Percentiles rank a stretch among this genome's conserved stretches.
Conservation (phyloP, 345 rosid species). For the Gossypium thurberi region DNA sequence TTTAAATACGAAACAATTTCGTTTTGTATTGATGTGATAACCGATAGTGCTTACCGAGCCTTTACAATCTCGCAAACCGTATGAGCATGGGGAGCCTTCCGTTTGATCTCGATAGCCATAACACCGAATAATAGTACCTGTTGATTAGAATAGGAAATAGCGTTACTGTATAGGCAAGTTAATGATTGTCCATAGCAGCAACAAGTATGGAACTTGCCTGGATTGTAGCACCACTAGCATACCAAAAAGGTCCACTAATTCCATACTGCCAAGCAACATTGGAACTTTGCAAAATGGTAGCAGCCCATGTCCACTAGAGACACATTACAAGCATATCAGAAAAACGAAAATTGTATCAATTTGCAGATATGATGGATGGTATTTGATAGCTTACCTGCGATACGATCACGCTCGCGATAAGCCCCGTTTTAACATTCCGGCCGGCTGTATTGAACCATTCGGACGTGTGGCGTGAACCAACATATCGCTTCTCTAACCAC, state of each 20-base stretch:
- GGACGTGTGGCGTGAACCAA: constrained; percentile 77
- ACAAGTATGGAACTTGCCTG: constrained; percentile 43
- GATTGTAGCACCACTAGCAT: constrained; percentile 90
- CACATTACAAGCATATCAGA: constrained; percentile 2
- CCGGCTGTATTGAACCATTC: constrained; percentile 99
- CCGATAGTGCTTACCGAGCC: not conserved
- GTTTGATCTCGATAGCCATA: constrained; percentile 92
- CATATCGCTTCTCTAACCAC: constrained; percentile 66
- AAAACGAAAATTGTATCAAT: not conserved
- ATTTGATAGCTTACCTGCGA: constrained; percentile 46
- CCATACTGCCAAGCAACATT: constrained; percentile 96
- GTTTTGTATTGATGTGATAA: not conserved
- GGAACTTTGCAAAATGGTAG: constrained; percentile 93
- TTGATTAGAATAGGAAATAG: not conserved
- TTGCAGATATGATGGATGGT: not conserved
- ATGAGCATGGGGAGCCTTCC: constrained; percentile 94
- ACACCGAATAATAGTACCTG: constrained; percentile 87
- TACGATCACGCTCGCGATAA: constrained; percentile 88
- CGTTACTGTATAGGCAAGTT: not conserved
- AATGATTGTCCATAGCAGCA: not conserved
- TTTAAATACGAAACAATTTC: not conserved
- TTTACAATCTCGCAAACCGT: constrained; percentile 25
- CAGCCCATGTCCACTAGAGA: constrained; percentile 94
- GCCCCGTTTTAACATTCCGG: constrained; percentile 90
- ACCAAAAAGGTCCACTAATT: constrained; percentile 95